A percentile compares a stretch with the other conserved stretches of the same genome.
These are phyloP conservation scores for Cicer yamashitae DNA, from an alignment of 306 rosid genomes.

Conservation along the genomic window DNA sequence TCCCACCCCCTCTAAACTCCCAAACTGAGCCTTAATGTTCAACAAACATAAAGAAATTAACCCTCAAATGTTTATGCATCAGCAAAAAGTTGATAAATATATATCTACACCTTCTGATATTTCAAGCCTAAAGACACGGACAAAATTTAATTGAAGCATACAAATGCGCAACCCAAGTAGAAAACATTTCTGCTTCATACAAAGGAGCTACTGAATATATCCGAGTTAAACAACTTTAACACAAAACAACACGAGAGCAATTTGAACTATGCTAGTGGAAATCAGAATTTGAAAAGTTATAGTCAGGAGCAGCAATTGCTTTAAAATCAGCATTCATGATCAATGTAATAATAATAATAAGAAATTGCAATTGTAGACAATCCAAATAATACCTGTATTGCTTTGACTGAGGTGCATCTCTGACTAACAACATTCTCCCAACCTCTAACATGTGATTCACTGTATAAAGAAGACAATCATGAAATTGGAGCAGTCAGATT, in stretches of 20 bases:
- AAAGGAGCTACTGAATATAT: background rate
- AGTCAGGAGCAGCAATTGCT: constrained; percentile 21
- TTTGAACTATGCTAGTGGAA: background rate
- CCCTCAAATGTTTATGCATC: constrained; percentile 26
- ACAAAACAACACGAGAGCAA: constrained; percentile 1
- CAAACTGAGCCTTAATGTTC: background rate
- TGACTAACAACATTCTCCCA: constrained; percentile 61
- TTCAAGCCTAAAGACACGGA: background rate
- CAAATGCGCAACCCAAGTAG: background rate
- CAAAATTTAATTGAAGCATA: constrained; percentile 12
- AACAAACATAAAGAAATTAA: constrained; percentile 27
- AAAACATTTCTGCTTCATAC: background rate
- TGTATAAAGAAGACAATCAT: constrained; percentile 41
- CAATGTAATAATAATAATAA: background rate
- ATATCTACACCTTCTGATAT: background rate
- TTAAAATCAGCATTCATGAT: constrained; percentile 9
- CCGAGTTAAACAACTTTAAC: background rate
- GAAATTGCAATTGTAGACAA: background rate
- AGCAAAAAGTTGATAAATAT: background rate
- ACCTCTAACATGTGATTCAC: constrained; percentile 79
- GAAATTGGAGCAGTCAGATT: constrained; percentile 22
- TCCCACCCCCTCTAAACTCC: no score
- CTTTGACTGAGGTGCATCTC: constrained; percentile 70
- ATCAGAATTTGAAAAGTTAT: background rate
- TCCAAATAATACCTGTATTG: constrained; percentile 56